phyloP scores from a whole-genome alignment of 352 stramenopile genomes.

The Aphanomyces invadans region DNA sequence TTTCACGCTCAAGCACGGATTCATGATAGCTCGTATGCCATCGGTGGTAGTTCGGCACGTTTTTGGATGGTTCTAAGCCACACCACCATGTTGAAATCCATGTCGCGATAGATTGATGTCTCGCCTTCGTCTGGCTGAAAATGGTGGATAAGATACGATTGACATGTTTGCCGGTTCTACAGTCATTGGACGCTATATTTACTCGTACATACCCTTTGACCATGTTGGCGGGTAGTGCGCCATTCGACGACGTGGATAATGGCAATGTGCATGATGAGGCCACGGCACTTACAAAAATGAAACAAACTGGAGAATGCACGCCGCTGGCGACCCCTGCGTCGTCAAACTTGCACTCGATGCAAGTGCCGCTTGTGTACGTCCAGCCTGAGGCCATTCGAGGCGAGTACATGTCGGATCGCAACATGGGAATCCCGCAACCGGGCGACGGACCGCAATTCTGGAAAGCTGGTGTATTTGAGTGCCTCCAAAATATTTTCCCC shows the following conservation, averaged over 20 bases:
- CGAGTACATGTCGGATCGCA: background rate
- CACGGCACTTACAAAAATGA: background rate
- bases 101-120: too few species aligned
- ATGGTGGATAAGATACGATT: too few species aligned
- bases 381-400: background rate
- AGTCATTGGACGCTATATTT: background rate
- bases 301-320: constrained; percentile 14
- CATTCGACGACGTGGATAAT: background rate
- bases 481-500: constrained; percentile 4
- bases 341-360: background rate
- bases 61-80: too few species aligned
- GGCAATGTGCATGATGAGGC: too few species aligned
- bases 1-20: too few species aligned
- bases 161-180: too few species aligned
- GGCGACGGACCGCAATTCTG: background rate
- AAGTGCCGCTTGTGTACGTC: background rate
- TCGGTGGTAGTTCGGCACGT: too few species aligned
- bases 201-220: background rate
- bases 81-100: too few species aligned
- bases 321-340: background rate
- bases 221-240: background rate
- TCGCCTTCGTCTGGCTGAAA: too few species aligned
- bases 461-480: constrained; percentile 15
- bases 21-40: too few species aligned
- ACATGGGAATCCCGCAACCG: background rate